Conservation (phyloP, 179 eudicot species). For the Spinacia oleracea region DNA sequence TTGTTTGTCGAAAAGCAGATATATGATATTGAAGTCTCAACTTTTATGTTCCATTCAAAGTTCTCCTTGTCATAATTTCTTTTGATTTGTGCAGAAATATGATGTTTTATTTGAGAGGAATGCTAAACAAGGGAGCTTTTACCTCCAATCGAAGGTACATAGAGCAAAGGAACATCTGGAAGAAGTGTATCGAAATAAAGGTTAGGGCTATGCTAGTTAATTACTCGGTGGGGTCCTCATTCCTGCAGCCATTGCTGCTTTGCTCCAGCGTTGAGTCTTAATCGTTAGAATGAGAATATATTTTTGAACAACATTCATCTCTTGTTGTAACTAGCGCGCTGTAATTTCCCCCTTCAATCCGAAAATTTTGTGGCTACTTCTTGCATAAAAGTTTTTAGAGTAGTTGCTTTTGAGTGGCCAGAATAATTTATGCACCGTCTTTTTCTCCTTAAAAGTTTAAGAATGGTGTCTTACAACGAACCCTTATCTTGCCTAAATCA, state of each 20-base stretch:
- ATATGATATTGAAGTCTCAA: not conserved
- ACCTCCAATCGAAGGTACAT: slow-evolving; percentile 93
- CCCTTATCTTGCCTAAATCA: not conserved
- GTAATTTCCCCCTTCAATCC: not conserved
- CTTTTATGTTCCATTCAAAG: not conserved
- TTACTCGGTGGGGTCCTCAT: not conserved
- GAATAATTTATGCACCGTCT: not conserved
- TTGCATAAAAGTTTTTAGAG: slow-evolving; percentile 21
- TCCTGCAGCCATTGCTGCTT: not conserved
- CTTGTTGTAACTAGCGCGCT: slow-evolving; percentile 2
- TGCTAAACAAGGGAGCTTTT: slow-evolving; percentile 87
- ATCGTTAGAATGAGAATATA: not conserved
- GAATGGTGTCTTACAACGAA: not conserved
- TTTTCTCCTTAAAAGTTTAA: not conserved
- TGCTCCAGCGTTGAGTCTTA: not conserved
- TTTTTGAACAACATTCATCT: not conserved
- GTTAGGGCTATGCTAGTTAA: slow-evolving; percentile 32
- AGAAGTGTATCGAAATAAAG: slow-evolving; percentile 51
- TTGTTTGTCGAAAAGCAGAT: not conserved
- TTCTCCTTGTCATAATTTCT: slow-evolving; percentile 3
- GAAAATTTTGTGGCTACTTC: slow-evolving; percentile 12
- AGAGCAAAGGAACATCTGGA: slow-evolving; percentile 72
- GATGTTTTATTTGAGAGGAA: slow-evolving; percentile 74
- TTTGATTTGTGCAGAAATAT: slow-evolving; percentile 54
- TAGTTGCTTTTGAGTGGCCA: slow-evolving; percentile 5